Base-by-base conservation (phyloP, 176 grass and related monocot species). In the Cymbopogon citratus region DNA sequence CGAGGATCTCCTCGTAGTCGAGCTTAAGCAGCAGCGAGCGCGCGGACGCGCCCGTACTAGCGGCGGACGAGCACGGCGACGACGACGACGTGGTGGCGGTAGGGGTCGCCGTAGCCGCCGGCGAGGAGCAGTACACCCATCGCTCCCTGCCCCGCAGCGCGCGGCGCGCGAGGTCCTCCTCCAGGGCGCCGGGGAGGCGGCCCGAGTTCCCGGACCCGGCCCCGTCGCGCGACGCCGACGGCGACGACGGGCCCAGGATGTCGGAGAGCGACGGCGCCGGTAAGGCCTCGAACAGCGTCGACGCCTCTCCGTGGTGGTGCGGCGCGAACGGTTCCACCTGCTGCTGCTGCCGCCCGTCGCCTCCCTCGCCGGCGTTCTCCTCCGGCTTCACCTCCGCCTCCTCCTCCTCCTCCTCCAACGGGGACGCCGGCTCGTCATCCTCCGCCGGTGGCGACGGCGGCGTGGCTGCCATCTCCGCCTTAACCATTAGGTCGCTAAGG, bases 1-100 rank as follows among this genome's bases (percentile, higher is more conserved):
- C 79, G 21, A 98, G 85, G 91, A 98, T 90, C 59, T 91, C 92
- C 33, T 91, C 92, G 73, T 98, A 88, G 75, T 99, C 91, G 13
- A 99, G 87, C 85, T 98, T 98, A 12, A 98, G 83, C 34, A 87
- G 74, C 21, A 89, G 87, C 39, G 76, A 49, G 26, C 73, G 71
- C 31, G 31, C 31, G 3, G 83, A 84, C 10, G 86, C 92, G 49
- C 92, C 91, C 19, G 90, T 86, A 18, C 91, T 90, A 0, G 82
- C 87, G 6, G 76, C 81, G 25, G 88, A 84, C 15, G 88, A 83
- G 80, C 78, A 83, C 57, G 92, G 88, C 43, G 89, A 94, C 15
- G 89, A 80, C 9, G 76, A 49, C 3, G 60, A 45, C 40, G 76
- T 34, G 16, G 77, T 49, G 27, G 40, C 8, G 59, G 59, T 19